Conservation (phyloP, 768 basidiomycete species). For the Ephemerocybe angulata region DNA sequence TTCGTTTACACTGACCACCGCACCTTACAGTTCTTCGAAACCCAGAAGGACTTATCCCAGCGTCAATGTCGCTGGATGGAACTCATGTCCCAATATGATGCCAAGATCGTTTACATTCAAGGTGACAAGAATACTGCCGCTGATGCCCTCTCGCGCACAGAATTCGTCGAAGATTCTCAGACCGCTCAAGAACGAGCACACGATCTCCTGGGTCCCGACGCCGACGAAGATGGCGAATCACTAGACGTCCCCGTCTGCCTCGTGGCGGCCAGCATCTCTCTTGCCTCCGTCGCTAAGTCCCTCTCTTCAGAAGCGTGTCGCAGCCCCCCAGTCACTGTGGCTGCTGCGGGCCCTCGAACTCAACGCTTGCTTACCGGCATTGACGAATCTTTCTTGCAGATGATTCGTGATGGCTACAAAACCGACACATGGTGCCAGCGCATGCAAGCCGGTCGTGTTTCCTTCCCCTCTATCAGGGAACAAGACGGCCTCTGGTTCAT, state of each 20-base stretch:
- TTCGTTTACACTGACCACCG: slow-evolving; percentile 33
- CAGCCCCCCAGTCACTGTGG: no score
- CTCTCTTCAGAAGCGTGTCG: no score
- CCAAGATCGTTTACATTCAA: slow-evolving; percentile 28
- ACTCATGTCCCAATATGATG: slow-evolving; percentile 31
- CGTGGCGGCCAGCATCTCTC: background rate
- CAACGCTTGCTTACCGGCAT: slow-evolving; percentile 3
- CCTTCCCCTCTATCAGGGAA: no score
- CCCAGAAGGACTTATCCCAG: slow-evolving; percentile 27
- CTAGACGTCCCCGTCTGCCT: background rate
- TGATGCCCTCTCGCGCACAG: slow-evolving; percentile 36
- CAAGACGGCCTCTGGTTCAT: no score
- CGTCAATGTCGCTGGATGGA: slow-evolving; percentile 29
- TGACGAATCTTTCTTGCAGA: background rate
- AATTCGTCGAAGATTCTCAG: no score
- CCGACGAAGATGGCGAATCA: no score
- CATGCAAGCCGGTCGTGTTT: no score
- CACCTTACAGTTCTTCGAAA: slow-evolving; percentile 27
- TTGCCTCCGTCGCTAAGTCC: no score
- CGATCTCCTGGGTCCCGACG: no score
- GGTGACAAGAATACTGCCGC: slow-evolving; percentile 32
- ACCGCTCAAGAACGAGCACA: background rate
- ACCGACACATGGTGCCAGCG: no score
- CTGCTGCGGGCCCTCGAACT: no score
- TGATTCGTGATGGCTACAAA: no score